Conservation (phyloP, 176 grass and related monocot genomes). For the Triticum monococcum region DNA sequence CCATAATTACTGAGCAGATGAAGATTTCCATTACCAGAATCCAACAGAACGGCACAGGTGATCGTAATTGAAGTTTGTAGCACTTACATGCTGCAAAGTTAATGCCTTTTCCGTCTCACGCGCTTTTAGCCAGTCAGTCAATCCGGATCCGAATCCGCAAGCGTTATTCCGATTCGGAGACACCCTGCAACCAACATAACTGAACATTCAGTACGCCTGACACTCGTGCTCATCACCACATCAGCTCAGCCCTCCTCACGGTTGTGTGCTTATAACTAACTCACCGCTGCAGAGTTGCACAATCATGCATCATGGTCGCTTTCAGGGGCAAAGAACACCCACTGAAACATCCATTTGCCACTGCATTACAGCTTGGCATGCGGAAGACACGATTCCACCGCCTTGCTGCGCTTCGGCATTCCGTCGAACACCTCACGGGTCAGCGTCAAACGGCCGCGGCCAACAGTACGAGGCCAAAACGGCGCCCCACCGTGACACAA, state of each 20-base stretch:
- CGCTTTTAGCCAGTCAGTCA: no score
- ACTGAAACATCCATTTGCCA: neutral
- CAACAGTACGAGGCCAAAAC: neutral
- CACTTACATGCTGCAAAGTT: constrained; percentile 12
- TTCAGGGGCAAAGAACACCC: neutral
- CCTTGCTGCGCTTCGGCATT: constrained; percentile 1
- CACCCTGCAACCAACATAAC: neutral
- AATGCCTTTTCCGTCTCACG: neutral
- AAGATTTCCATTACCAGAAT: neutral
- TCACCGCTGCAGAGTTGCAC: neutral
- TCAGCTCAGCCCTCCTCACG: neutral
- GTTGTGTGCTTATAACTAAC: neutral
- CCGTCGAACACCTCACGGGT: neutral
- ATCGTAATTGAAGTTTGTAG: neutral
- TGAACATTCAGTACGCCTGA: neutral
- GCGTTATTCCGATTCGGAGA: neutral
- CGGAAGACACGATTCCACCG: neutral
- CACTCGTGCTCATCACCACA: neutral
- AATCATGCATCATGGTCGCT: neutral
- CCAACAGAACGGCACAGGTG: neutral
- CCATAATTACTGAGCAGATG: no score
- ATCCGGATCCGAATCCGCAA: neutral
- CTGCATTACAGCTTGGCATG: neutral
- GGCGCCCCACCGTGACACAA: neutral
- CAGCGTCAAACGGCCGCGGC: neutral